These are phyloP conservation scores for Haplosporangium gracile DNA, from an alignment of 192 early-diverging fungal species.

Conservation along the genomic window DNA sequence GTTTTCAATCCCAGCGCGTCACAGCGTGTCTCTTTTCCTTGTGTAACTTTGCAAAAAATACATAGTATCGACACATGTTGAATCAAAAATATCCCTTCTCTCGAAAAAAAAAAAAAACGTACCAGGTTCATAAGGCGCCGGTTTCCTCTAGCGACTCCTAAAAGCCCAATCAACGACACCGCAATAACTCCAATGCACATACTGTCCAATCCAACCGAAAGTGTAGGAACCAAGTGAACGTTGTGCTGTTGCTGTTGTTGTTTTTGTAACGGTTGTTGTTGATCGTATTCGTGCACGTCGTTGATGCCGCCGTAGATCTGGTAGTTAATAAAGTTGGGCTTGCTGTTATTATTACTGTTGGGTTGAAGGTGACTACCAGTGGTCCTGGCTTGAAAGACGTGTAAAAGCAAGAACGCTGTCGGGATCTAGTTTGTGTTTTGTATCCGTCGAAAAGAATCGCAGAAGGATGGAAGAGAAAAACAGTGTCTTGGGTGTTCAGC, in stretches of 20 bases:
- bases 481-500: background rate
- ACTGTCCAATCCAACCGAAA: slow-evolving; percentile 20
- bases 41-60: background rate
- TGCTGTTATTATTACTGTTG: background rate
- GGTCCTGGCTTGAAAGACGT: slow-evolving; percentile 1
- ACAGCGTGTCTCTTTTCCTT: background rate
- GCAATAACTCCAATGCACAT: slow-evolving; percentile 18
- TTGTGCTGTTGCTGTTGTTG: background rate
- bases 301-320: background rate
- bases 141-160: slow-evolving; percentile 21
- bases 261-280: background rate
- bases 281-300: background rate
- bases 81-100: background rate
- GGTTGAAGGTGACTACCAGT: background rate
- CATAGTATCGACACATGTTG: too few relatives aligned
- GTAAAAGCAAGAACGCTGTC: background rate
- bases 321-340: background rate
- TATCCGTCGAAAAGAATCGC: background rate
- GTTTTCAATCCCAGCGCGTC: background rate
- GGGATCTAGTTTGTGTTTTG: background rate
- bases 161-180: slow-evolving; percentile 29
- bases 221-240: background rate
- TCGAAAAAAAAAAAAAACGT: background rate
- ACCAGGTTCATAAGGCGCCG: slow-evolving; percentile 32
- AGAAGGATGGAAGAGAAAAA: background rate